Base-by-base conservation (phyloP, 108 stramenopile genomes). In the Nannochloropsis salina region DNA sequence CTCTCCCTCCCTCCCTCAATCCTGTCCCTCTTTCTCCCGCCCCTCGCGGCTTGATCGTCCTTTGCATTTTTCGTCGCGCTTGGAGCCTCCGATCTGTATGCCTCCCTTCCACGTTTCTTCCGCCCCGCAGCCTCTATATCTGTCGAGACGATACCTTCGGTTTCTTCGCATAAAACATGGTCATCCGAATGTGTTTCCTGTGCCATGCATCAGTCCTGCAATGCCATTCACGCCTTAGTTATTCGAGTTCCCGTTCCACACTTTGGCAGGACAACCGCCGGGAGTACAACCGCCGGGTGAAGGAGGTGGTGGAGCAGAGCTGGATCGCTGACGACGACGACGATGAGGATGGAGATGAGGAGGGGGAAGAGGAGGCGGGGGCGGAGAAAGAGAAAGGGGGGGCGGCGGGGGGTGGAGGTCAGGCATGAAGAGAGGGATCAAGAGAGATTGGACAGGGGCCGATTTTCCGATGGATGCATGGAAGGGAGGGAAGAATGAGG, bases 271-370 rank as follows among this genome's bases (percentile, higher is more conserved):
- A 97, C 87, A 96, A 99, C 92, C 91, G 97, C 85, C 93, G 97
- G 22, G 98, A 98, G 92, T 99, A 98, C 92, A 97, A 98, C 91
- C 94, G 97, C 21, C 94, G 97, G 74, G 99, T 99, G 21, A 92
- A 97, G 89, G 96, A 98, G 87, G 95, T 97, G 88, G 99, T 99
- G 22, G 99, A 99, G 90, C 95, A 98, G 89, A 96, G 95, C 87
- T 98, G 97, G 97, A 90, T 95, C n/a, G 88, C 85, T 20, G 88
- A 89, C 47, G 79, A 42, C 43, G 51, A 84, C 41, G 84, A 80
- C 79, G 81, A 44, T 2, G 74, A 80, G 2, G 84, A 74, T 41
- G 84, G 41, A 8, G 84, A 79, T 6, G 84, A 84, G n/a, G 61
- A 74, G 3, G 61, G n/a, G 61, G 61, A 74, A n/a, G 61, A 74